Evolutionary conservation across 352 stramenopile species (phyloP), one percentile per base, ranked within the genome.

Genomic region (Phytophthora tubulina): DNA sequence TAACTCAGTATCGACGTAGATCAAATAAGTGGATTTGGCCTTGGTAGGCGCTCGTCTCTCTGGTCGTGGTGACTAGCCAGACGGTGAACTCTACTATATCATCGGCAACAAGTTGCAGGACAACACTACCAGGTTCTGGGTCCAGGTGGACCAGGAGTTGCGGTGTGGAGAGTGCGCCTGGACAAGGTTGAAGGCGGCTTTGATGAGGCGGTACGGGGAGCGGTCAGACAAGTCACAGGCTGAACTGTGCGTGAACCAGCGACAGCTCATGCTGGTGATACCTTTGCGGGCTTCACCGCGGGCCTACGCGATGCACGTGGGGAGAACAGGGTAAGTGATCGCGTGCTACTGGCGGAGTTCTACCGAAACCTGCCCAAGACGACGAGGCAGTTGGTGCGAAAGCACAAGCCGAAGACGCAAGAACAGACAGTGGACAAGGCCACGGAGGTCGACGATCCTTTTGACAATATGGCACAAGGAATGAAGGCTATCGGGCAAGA

Each of bases 21-120:
- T 63, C 3, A 5, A 8, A 0, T 27, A 31, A 6, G 31, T 63
- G 1, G 55, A 63, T 9, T 11, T 63, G 3, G 55, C 55, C 0
- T 14, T 63, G 1, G 15, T 53, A 45, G 55, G 31, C 3, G 41
- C 31, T 2, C 15, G n/a, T 9, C 4, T 63, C 6, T 53, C 41
- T 4, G 42, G 57, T 45, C 32, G 57, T 6, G 57, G 44, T 5
- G 21, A 64, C 14, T 55, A 44, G 57, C 46, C 44, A 0, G 44
- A 55, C 17, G 14, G 32, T 1, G 44, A 36, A 8, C 17, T 64
- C 5, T 64, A 64, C 9, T 64, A 48, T 14, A 49, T 64, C 15
- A 6, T 55, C 4, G 57, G 57, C 1, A 64, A 64, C 33, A 64
- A 64, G 21, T 13, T 55, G 4, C 32, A 64, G 4, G 57, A 53